Base-by-base conservation (phyloP, 2,329 filamentous ascomycete species). In the Lachnellula hyalina region DNA sequence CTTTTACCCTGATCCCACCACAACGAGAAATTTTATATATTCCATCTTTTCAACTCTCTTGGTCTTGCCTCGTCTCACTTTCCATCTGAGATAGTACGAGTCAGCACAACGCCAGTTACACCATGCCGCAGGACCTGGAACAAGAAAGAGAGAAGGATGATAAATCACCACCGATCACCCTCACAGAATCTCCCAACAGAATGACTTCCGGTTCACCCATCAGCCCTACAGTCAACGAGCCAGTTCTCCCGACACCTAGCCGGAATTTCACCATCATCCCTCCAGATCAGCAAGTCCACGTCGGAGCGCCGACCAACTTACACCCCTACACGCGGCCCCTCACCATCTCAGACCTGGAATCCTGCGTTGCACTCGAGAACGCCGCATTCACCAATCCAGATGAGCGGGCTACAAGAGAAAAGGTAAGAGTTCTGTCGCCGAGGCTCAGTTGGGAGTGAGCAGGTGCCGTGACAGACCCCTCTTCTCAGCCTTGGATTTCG, bases 241-340 rank as follows among this genome's bases (percentile, higher is more conserved):
- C 49, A 25, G 2, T 19, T 14, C 41, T 44, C 15, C 21, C 49
- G 4, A 23, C 38, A 21, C 38, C 36, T 14, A 19, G 38, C 15
- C 41, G 45, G 21, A 47, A 46, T 14, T 55, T 55, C 44, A 28
- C 40, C n/a, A 56, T 56, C 17, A 32, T 53, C 21, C 53, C 50
- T 5, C 50, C 28, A 28, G 53, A 60, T 32, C 60, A 68, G 41
- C 63, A 65, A 45, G 51, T 50, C 56, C 59, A 58, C 44, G 32
- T 12, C 5, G 34, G 19, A 4, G 47, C 51, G 41, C 54, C 59
- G 9, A 84, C 86, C 64, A 76, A 81, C 49, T 81, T 90, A 65
- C 81, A 89, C 65, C 84, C 90, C 25, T 87, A 88, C 65, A 80
- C 88, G n/a, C 83, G 89, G 51, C 81, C 87, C 28, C 78, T 96